A percentile compares a stretch with the other conserved stretches of the same genome.
Evolutionary conservation across 331 rosid genomes (phyloP).

Genomic region (Pyrus hybrid): DNA sequence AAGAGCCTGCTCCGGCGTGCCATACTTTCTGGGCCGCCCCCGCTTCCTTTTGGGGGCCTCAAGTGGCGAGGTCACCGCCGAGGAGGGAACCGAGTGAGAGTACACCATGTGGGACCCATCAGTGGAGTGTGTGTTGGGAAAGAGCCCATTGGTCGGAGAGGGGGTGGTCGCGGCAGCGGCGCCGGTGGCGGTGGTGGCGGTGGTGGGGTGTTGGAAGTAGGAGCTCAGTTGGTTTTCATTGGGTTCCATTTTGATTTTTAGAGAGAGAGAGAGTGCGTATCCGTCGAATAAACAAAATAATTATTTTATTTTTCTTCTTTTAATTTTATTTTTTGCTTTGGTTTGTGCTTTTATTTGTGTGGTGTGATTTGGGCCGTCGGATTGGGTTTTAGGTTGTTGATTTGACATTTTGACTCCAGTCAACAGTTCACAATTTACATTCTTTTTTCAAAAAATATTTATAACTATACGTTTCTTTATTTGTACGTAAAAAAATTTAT

Average conservation of each 20-base stretch:
- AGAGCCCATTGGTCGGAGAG: constrained; percentile 40
- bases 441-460: too few relatives aligned
- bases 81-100: constrained; percentile 73
- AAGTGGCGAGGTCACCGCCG: constrained; percentile 36
- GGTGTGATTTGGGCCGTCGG: constrained; percentile 17
- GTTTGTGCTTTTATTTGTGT: neutral
- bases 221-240: constrained; percentile 83
- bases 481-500: too few relatives aligned
- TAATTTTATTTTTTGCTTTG: neutral
- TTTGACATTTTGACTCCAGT: constrained; percentile 3
- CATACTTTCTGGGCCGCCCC: constrained; percentile 87
- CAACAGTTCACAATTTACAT: neutral
- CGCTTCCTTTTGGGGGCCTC: constrained; percentile 72
- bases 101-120: constrained; percentile 45
- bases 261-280: constrained; percentile 8
- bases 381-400: constrained; percentile 14
- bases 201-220: constrained; percentile 48
- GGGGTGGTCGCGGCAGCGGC: constrained; percentile 16
- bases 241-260: constrained; percentile 62
- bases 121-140: constrained; percentile 23
- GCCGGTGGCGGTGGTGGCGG: constrained; percentile 16
- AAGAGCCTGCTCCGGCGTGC: constrained; percentile 76
- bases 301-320: neutral
- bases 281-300: constrained; percentile 16
- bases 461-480: too few relatives aligned